These are phyloP conservation scores for Vitis rotundifolia DNA, from an alignment of 164 flowering plant genomes.

Conservation along the genomic window DNA sequence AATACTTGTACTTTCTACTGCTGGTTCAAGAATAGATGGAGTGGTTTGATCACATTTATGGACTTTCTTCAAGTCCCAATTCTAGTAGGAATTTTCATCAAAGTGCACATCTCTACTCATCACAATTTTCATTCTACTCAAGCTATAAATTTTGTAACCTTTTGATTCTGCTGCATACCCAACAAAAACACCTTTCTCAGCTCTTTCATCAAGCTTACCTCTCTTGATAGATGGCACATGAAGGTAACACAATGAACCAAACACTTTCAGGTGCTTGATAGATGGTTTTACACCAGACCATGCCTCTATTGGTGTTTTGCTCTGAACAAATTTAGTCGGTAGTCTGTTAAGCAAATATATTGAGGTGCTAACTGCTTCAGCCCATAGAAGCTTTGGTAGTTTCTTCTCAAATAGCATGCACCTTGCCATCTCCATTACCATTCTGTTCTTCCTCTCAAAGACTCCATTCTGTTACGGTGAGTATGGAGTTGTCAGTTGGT, in stretches of 20 bases:
- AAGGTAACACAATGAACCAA: background rate
- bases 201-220: background rate
- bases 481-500: background rate
- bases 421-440: conserved; percentile 1
- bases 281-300: background rate
- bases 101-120: background rate
- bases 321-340: background rate
- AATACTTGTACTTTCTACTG: too few relatives aligned
- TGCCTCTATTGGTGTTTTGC: conserved; percentile 3
- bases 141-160: conserved; percentile 1
- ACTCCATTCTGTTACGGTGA: conserved; percentile 2
- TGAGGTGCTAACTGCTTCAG: background rate
- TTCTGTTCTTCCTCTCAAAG: conserved; percentile 1
- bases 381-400: background rate
- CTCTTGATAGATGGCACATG: background rate
- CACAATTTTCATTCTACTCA: background rate
- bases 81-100: background rate
- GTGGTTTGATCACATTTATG: too few relatives aligned
- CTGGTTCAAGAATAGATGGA: too few relatives aligned
- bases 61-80: too few relatives aligned
- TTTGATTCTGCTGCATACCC: background rate
- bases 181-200: background rate
- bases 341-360: background rate
- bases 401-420: conserved; percentile 1
- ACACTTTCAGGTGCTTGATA: background rate